These are phyloP conservation scores for Fusarium sterilihyphosum DNA, from an alignment of 2,329 filamentous ascomycete species.

Conservation along the genomic window DNA sequence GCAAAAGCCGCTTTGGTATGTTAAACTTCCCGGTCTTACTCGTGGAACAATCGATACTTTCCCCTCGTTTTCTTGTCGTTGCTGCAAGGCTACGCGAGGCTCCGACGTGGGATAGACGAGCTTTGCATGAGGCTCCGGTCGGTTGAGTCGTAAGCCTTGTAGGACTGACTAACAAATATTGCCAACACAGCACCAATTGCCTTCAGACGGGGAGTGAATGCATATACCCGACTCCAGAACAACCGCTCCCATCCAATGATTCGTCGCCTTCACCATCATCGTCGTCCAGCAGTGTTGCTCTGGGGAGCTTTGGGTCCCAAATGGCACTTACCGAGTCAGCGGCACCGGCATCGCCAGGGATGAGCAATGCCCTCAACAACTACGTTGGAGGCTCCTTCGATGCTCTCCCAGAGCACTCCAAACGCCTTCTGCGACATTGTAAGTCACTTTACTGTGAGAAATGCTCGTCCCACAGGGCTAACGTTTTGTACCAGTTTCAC, in stretches of 20 bases:
- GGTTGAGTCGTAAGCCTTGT: conserved; percentile 11
- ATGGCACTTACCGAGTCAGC: conserved; percentile 28
- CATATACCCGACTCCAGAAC: conserved; percentile 47
- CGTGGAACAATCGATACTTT: conserved; percentile 15
- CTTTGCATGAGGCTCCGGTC: conserved; percentile 31
- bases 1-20: conserved; percentile 57
- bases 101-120: conserved; percentile 32
- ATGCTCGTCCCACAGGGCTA: conserved; percentile 12
- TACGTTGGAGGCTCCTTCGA: conserved; percentile 48
- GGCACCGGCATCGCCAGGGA: conserved; percentile 21
- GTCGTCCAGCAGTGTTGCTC: conserved; percentile 26
- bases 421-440: conserved; percentile 46
- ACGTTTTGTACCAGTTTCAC: conserved; percentile 48
- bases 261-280: conserved; percentile 30
- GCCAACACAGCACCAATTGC: conserved; percentile 54
- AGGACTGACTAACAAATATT: conserved; percentile 35
- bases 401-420: conserved; percentile 45
- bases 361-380: conserved; percentile 39
- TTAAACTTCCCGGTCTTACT: conserved; percentile 27
- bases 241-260: conserved; percentile 41
- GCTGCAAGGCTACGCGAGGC: conserved; percentile 37
- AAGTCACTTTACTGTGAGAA: conserved; percentile 1
- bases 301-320: conserved; percentile 19
- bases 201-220: conserved; percentile 57
- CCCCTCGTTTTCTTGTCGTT: conserved; percentile 24